A percentile compares a stretch with the other conserved stretches of the same genome.
phyloP scores from a whole-genome alignment of 2,329 filamentous ascomycete species.

The Colletotrichum graminicola region DNA sequence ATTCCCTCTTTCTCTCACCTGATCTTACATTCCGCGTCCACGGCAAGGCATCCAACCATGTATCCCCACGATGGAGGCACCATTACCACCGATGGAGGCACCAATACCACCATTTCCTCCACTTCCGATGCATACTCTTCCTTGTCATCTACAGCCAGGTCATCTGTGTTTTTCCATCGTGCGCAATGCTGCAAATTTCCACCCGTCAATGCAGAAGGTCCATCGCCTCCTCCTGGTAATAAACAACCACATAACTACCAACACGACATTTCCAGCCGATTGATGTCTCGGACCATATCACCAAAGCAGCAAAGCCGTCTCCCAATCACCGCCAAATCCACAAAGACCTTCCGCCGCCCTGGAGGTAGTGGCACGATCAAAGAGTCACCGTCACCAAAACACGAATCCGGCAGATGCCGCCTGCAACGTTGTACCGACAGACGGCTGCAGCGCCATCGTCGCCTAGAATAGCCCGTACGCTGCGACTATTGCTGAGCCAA shows the following conservation, averaged over 20 bases:
- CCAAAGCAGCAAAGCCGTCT: not conserved
- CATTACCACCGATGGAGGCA: too few relatives aligned
- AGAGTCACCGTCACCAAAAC: not conserved
- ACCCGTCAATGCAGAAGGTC: constrained; percentile 32
- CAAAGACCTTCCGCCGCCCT: not conserved
- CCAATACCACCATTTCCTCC: not conserved
- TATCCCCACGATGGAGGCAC: not conserved
- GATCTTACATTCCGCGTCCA: not conserved
- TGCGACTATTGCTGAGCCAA: constrained; percentile 8
- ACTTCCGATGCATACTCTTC: not conserved
- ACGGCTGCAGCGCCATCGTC: not conserved
- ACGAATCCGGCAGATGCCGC: constrained; percentile 26
- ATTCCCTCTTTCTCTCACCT: not conserved
- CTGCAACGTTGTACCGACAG: constrained; percentile 31
- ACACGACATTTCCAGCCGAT: not conserved
- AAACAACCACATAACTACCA: not conserved
- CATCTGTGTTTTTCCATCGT: constrained; percentile 8
- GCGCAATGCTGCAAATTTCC: constrained; percentile 32
- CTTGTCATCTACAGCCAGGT: not conserved
- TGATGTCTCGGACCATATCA: not conserved
- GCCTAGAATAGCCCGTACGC: not conserved
- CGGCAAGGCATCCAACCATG: not conserved
- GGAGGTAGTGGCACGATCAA: not conserved
- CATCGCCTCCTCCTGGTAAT: constrained; percentile 5
- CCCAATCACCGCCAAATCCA: not conserved